phyloP scores from a whole-genome alignment of 441 rosid species.

The Gossypium gossypioides region DNA sequence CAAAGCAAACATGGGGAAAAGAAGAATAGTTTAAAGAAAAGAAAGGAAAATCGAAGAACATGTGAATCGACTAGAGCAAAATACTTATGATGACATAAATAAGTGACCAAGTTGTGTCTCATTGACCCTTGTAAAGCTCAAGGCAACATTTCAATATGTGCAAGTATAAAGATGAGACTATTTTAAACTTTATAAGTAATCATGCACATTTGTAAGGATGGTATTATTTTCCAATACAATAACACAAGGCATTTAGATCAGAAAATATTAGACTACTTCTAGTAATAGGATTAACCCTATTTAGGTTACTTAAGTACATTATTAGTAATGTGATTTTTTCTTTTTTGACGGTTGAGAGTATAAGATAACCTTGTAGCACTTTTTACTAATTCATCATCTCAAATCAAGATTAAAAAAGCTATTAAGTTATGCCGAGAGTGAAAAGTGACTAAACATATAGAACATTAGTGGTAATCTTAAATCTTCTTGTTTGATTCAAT shows the following conservation, averaged over 20 bases:
- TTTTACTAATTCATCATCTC: neutral
- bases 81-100: neutral
- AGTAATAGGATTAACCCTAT: neutral
- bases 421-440: neutral
- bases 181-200: neutral
- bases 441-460: neutral
- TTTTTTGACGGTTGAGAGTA: neutral
- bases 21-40: neutral
- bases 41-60: neutral
- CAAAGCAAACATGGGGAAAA: neutral
- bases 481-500: neutral
- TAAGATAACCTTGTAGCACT: neutral
- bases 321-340: neutral
- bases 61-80: neutral
- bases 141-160: neutral
- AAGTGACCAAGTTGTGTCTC: neutral
- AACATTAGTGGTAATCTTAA: neutral
- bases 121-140: neutral
- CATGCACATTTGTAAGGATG: neutral
- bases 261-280: neutral
- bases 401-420: no score
- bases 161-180: neutral
- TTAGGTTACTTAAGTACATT: neutral
- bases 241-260: neutral
- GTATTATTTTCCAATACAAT: neutral